Base-by-base conservation (phyloP, 352 stramenopile genomes). In the Globisporangium paddicum region DNA sequence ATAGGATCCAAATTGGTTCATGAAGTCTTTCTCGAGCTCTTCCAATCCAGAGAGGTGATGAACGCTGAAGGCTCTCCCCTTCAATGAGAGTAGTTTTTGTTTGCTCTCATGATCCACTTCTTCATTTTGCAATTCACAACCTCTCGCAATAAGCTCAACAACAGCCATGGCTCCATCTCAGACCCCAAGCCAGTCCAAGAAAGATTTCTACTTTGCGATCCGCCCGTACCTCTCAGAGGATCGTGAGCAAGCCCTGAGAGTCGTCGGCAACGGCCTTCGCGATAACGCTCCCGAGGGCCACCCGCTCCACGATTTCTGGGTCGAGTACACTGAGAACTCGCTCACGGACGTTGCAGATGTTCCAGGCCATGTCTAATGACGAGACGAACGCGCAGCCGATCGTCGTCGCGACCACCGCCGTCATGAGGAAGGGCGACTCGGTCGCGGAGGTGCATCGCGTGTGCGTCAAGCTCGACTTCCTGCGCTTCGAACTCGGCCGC, bases 401-500 rank as follows among this genome's bases (percentile, higher is more conserved):
- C 25, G 14, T 38, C 14, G 37, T 56, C 50, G 50, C 19, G 5
- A 56, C 50, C 6, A 30, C 37, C 10, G 50, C 19, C 16, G 50
- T 56, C 28, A 18, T 34, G 50, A 45, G 38, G 4, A 21, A 23
- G 18, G 35, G 42, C 14, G 47, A 30, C 5, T 14, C 18, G 5
- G 32, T 32, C 13, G 57, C 16, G 18, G 57, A 63, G 35, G 7
- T 60, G 0, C 25, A 30, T 25, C 34, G 57, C 11, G 38, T 63
- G 28, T 63, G 47, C 16, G 56, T 69, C 3, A 59, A 61, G 6
- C 42, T 13, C 35, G 16, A 49, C n/a, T 56, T 37, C 32, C 65
- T 46, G 7, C 55, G 62, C n/a, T 53, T 51, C 19, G 60, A 61
- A 5, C 45, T 72, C 30, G 65, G 54, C 9, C 32, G 44, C 9